Evolutionary conservation across 1,284 basidiomycete genomes (phyloP).

Genomic region (Microbotryum silenes-acaulis): DNA sequence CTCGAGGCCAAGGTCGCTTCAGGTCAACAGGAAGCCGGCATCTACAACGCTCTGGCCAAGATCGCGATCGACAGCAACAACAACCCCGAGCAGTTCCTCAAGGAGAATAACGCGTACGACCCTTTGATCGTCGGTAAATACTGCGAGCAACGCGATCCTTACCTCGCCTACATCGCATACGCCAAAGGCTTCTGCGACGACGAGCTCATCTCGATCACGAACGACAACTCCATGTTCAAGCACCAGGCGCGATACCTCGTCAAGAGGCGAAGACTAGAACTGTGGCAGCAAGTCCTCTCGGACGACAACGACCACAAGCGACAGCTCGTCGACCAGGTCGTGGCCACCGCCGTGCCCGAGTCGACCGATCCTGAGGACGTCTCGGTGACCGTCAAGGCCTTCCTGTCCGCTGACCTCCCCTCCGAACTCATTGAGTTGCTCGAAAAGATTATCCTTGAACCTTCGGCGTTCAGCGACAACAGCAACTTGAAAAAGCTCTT

Average conservation of each 20-base stretch:
- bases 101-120: constrained; percentile 98
- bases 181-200: constrained; percentile 99
- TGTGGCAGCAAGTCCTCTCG: constrained; percentile 92
- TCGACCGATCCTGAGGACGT: constrained; percentile 98
- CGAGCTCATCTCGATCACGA: constrained; percentile 93
- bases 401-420: constrained; percentile 93
- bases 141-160: constrained; percentile 97
- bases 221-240: constrained; percentile 99
- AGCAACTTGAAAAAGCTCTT: constrained; percentile 89
- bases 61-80: constrained; percentile 98
- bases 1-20: constrained; percentile 85
- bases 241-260: constrained; percentile 98
- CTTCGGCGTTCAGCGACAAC: constrained; percentile 96
- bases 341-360: constrained; percentile 91
- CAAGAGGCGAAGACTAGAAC: constrained; percentile 87
- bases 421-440: constrained; percentile 95
- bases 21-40: constrained; percentile 82
- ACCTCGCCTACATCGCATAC: constrained; percentile 98
- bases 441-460: constrained; percentile 97
- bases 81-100: constrained; percentile 94
- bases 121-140: constrained; percentile 96
- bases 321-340: constrained; percentile 84
- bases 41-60: constrained; percentile 97
- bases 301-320: constrained; percentile 88
- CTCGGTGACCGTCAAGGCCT: constrained; percentile 96